Evolutionary conservation across 2,329 filamentous ascomycete genomes (phyloP).

Genomic region (Sclerotiophoma versabilis): DNA sequence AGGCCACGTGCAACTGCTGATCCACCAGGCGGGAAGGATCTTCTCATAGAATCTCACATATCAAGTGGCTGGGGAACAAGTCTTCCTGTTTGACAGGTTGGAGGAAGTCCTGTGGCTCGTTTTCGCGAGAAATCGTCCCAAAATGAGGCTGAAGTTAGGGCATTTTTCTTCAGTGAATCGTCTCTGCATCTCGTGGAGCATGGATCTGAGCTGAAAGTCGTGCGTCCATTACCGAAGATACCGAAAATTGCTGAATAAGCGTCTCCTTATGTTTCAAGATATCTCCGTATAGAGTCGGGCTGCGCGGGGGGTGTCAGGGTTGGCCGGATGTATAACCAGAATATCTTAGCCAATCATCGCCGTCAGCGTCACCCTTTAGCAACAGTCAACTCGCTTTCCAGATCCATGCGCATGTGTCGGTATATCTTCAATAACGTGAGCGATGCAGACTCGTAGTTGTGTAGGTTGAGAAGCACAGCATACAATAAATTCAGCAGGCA

Average conservation of each 20-base stretch:
- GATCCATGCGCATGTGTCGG: neutral
- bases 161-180: neutral
- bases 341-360: slow-evolving; percentile 3
- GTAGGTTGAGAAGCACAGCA: neutral
- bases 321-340: neutral
- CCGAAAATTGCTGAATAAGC: neutral
- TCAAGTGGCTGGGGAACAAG: neutral
- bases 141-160: slow-evolving; percentile 3
- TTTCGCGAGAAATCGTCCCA: slow-evolving; percentile 2
- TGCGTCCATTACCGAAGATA: neutral
- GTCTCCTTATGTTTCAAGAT: slow-evolving; percentile 6
- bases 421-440: neutral
- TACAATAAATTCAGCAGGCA: neutral
- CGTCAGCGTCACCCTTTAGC: neutral
- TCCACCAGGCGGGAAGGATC: too few species aligned
- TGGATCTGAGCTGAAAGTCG: neutral
- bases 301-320: slow-evolving; percentile 7
- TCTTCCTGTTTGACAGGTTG: neutral
- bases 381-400: neutral
- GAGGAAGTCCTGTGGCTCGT: neutral
- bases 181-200: neutral
- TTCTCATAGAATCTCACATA: too few species aligned
- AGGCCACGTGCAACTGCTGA: neutral
- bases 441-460: neutral
- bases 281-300: slow-evolving; percentile 1